Evolutionary conservation across 2,329 filamentous ascomycete species (phyloP), one percentile per base, ranked within the genome.

Genomic region (Calonectria pseudoreteaudii): DNA sequence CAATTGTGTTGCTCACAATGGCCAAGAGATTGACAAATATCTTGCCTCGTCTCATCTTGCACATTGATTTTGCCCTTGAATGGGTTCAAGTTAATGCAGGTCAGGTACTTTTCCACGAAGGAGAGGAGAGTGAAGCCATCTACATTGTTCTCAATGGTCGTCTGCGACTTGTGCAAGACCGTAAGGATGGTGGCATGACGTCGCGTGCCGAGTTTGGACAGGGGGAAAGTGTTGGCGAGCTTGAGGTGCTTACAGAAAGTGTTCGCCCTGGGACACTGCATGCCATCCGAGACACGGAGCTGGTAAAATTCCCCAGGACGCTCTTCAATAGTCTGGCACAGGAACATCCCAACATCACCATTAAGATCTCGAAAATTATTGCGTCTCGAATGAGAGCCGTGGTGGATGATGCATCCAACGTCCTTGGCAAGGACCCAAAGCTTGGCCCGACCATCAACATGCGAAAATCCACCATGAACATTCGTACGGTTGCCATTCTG

Each of bases 361-460:
- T 99, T 84, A 98, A 98, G 84, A 98, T 99, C 34, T 98, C 97
- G 1, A 99, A 98, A 84, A 97, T 99, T 78, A 98, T 99, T 80
- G 97, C 97, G 0, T 95, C 96, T 44, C 92, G 97, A 4, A 98
- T 99, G 97, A 90, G 96, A 74, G 91, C 94, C 52, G 86, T 98
- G 49, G 91, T 98, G 26, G 95, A 98, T 79, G 93, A 96, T 79
- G 94, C 95, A 2, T 86, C 94, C 20, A 90, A 91, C 44, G 90
- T 93, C 49, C 88, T 92, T 68, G 88, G 90, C 11, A 91, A 91
- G 73, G 94, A 96, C 67, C 87, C 89, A 7, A 90, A 90, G 4
- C 89, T 91, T 1, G 93, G 92, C 73, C 80, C 84, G 0, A 80
- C 82, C n/a, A 82, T 80, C 49, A 82, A 84, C 66, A 92, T 91